Evolutionary conservation across 1,139 yeast genomes (phyloP).

Genomic region (Debaryomyces psychrophilus): DNA sequence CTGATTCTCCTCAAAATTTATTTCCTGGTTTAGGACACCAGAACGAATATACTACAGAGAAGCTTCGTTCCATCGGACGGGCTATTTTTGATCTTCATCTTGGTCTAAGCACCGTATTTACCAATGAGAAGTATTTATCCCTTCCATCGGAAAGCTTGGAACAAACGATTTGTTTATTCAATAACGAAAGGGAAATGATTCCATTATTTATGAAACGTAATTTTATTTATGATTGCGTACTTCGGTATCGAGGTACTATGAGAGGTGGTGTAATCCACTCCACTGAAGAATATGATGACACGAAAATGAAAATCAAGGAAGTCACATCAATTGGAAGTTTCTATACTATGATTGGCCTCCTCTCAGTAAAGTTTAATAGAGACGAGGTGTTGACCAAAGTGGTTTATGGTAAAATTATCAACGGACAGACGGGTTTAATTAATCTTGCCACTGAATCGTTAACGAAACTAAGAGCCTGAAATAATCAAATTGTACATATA

Average conservation of each 20-base stretch:
- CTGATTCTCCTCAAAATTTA: not conserved
- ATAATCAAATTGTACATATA: not conserved
- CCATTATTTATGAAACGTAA: slow-evolving; percentile 39
- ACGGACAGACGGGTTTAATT: slow-evolving; percentile 33
- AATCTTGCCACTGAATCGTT: slow-evolving; percentile 20
- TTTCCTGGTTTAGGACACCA: slow-evolving; percentile 8
- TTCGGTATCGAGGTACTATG: slow-evolving; percentile 37
- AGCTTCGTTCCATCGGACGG: slow-evolving; percentile 27
- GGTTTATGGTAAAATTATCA: slow-evolving; percentile 32
- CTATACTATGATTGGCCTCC: slow-evolving; percentile 43
- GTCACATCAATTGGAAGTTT: slow-evolving; percentile 40
- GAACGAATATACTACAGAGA: slow-evolving; percentile 18
- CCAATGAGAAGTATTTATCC: slow-evolving; percentile 14
- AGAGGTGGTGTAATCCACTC: slow-evolving; percentile 20
- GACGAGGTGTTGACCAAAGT: slow-evolving; percentile 28
- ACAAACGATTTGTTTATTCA: slow-evolving; percentile 23
- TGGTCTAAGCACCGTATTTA: slow-evolving; percentile 12
- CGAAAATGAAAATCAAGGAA: slow-evolving; percentile 23
- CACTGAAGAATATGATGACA: slow-evolving; percentile 15
- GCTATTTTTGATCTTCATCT: slow-evolving; percentile 22
- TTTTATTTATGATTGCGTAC: slow-evolving; percentile 28
- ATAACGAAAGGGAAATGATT: slow-evolving; percentile 25
- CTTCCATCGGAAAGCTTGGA: slow-evolving; percentile 27
- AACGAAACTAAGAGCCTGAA: slow-evolving; percentile 5
- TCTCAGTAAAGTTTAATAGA: slow-evolving; percentile 34